Evolutionary conservation across 176 grass and related monocot genomes (phyloP), one percentile per base, ranked within the genome.

Genomic region (Tillandsia leiboldiana): DNA sequence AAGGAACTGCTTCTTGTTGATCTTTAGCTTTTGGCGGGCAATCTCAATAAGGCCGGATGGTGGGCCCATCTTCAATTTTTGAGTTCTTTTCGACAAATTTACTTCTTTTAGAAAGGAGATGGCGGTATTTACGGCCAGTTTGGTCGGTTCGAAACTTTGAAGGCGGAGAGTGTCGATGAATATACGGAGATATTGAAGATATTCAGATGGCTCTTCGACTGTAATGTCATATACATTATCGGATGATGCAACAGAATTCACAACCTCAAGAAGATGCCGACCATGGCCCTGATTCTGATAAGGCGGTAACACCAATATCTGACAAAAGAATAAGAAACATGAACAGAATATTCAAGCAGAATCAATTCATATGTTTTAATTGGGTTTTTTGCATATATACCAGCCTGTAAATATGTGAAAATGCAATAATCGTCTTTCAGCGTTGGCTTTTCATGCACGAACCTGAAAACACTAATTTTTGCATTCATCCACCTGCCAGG

Each of bases 241-340:
- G 9, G 76, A 87, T 69, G 83, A 17, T 70, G 94, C 84, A 27
- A 93, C 72, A 64, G 63, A 90, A 87, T 99, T 93, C 53, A 93
- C 82, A 59, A 84, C 67, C 71, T 93, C 82, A 26, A 99, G 77
- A 76, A 99, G 87, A 88, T 23, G 68, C 24, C 76, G 79, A 13
- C 94, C 94, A 12, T 88, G 80, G 49, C 94, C 94, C 66, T 90
- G 86, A 77, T 83, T 78, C 63, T 90, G 94, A 75, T 90, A 90
- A 77, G 87, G 77, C 49, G 94, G 94, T 67, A 99, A 77, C 14
- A 99, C 84, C 63, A 99, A 69, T 78, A 93, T 99, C 94, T 99
- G 77, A 6, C 2, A 70, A 84, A 65, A 75, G 22, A 53, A 63
- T 75, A 72, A 67, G 13, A 29, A 75, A 70, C 0, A 64, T 73